Evolutionary conservation across 257 asterid species (phyloP).

Genomic region (Gentiana macrophylla): DNA sequence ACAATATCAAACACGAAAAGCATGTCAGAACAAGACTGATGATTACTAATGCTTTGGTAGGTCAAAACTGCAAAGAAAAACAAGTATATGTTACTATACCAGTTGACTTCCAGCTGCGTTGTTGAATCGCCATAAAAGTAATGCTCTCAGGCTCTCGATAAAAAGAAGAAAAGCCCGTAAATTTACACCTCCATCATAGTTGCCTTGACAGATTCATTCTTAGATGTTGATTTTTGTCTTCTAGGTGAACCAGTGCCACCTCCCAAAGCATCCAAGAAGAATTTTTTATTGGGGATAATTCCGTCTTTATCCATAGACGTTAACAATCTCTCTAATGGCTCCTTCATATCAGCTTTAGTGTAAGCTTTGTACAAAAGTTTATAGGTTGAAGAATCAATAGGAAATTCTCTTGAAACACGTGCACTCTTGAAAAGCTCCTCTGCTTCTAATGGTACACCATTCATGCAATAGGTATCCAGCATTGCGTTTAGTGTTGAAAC

Average conservation of each 20-base stretch:
- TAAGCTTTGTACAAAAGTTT: slow-evolving; percentile 81
- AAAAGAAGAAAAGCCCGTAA: neutral
- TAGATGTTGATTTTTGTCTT: slow-evolving; percentile 24
- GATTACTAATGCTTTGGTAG: too few relatives aligned
- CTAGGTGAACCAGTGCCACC: slow-evolving; percentile 45
- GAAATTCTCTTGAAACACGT: slow-evolving; percentile 30
- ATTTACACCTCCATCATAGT: slow-evolving; percentile 10
- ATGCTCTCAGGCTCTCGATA: neutral
- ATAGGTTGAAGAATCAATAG: slow-evolving; percentile 58
- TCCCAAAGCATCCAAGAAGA: slow-evolving; percentile 82
- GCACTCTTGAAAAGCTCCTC: slow-evolving; percentile 49
- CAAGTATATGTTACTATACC: too few relatives aligned
- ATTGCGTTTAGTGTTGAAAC: slow-evolving; percentile 78
- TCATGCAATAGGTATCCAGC: slow-evolving; percentile 84
- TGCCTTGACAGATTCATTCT: slow-evolving; percentile 15
- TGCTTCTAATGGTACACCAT: slow-evolving; percentile 71
- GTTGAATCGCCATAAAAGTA: neutral
- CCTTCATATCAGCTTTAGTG: slow-evolving; percentile 76
- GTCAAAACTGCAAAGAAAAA: too few relatives aligned
- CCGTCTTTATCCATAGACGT: slow-evolving; percentile 75
- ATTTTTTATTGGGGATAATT: slow-evolving; percentile 68
- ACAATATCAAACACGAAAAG: too few relatives aligned
- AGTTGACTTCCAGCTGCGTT: neutral
- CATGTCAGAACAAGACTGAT: too few relatives aligned
- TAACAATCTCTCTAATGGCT: slow-evolving; percentile 46